These are phyloP conservation scores for Exophiala viscosa DNA, from an alignment of 2,329 filamentous ascomycete species.

Conservation along the genomic window DNA sequence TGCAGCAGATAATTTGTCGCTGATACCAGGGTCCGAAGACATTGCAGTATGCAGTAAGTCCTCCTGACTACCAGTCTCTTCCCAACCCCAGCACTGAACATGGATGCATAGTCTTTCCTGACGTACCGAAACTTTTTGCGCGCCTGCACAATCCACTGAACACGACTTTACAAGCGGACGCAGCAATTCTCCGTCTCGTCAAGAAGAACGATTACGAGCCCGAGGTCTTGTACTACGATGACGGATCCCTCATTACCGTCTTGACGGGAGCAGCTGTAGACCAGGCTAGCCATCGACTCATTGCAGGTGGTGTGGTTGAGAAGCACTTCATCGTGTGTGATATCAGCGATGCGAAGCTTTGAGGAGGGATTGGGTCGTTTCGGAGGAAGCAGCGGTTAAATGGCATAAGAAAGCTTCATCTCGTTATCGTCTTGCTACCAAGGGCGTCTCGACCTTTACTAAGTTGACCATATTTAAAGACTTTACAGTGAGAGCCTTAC, in stretches of 20 bases:
- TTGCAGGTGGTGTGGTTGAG: slow-evolving; percentile 20
- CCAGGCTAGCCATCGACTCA: slow-evolving; percentile 6
- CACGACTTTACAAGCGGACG: slow-evolving; percentile 2
- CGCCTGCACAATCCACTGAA: slow-evolving; percentile 9
- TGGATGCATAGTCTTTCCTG: slow-evolving; percentile 13
- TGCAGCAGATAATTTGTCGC: slow-evolving; percentile 18
- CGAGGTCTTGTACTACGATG: slow-evolving; percentile 21
- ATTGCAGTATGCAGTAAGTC: slow-evolving; percentile 17
- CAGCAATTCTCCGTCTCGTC: slow-evolving; percentile 17
- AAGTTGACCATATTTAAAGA: too few relatives aligned
- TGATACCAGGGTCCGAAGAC: slow-evolving; percentile 18
- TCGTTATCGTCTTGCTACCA: too few relatives aligned
- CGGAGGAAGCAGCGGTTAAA: too few relatives aligned
- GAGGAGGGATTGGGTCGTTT: too few relatives aligned
- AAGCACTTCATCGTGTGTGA: slow-evolving; percentile 20
- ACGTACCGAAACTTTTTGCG: background rate
- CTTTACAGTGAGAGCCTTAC: too few relatives aligned
- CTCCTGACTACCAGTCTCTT: background rate
- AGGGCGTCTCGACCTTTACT: too few relatives aligned
- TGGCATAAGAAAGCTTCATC: too few relatives aligned
- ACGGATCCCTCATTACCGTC: slow-evolving; percentile 16
- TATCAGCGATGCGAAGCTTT: background rate
- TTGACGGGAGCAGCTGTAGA: slow-evolving; percentile 20
- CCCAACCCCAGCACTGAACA: background rate
- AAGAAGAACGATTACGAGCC: slow-evolving; percentile 18